Base-by-base conservation (phyloP, 305 asterid species). In the Fraxinus xanthoxyloides region DNA sequence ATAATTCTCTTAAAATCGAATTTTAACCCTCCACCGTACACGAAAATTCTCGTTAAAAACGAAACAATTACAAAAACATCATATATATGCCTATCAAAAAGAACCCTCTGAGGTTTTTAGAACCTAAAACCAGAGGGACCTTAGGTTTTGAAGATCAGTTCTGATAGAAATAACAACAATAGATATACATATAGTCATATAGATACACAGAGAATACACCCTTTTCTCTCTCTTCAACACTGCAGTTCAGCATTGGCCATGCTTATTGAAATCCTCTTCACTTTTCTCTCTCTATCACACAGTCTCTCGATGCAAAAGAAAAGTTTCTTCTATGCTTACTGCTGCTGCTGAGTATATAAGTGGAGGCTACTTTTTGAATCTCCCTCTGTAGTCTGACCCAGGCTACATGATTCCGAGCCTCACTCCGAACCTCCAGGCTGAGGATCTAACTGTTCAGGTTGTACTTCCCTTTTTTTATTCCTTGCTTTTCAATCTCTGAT, bases 361-460 rank as follows among this genome's bases (percentile, higher is more conserved):
- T 83, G 79, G 40, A 83, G 32, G 79, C 80, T 65, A 35, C 87
- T 72, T 89, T 89, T 86, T 83, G 86, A 90, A 88, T 85, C 79
- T 89, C 77, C 77, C 73, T 83, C 17, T 63, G 56, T 3, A 51
- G 23, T 4, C 2, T 17, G 84, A 78, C 76, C 76, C 19, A 79
- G 28, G 23, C 88, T 88, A 84, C 90, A 56, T 82, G 85, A 67
- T 32, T 31, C 82, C 94, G 79, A 83, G 1, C 95, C 97, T 91
- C 79, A 15, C 70, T 85, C 98, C 95, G 83, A 81, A 75, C 92
- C 95, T 91, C 63, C 85, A 81, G 93, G 76, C 74, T 85, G 89
- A 82, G 83, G 36, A 7, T 61, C 84, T 32, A 86, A 85, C 87
- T 24, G 80, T 23, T 75, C 61, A 34, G 46, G 79, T 67, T 76